A percentile compares a stretch with the other conserved stretches of the same genome.
Conservation (phyloP, 768 basidiomycete genomes). For the Naganishia vishniacii region DNA sequence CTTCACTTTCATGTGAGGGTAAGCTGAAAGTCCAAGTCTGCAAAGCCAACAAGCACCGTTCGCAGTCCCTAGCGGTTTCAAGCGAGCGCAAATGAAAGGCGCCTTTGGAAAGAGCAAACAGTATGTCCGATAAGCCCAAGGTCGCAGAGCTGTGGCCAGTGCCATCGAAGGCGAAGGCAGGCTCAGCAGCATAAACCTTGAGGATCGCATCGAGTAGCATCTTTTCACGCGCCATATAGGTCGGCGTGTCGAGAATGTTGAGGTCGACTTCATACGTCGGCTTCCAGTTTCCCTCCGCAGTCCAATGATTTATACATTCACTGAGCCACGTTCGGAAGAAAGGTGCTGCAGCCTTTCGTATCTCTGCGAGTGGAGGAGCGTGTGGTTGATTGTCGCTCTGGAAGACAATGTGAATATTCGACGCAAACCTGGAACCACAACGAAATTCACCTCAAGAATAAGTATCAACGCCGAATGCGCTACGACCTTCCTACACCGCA, state of each 20-base stretch:
- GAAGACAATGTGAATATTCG: background rate
- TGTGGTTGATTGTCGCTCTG: slow-evolving; percentile 19
- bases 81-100: slow-evolving; percentile 11
- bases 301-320: slow-evolving; percentile 17
- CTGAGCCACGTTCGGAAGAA: slow-evolving; percentile 14
- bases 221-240: slow-evolving; percentile 16
- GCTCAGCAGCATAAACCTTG: slow-evolving; percentile 20
- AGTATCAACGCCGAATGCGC: slow-evolving; percentile 17
- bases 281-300: slow-evolving; percentile 12
- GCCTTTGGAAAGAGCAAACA: slow-evolving; percentile 4
- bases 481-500: slow-evolving; percentile 4
- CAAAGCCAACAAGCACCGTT: background rate
- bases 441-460: slow-evolving; percentile 6
- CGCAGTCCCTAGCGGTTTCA: slow-evolving; percentile 9
- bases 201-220: slow-evolving; percentile 16
- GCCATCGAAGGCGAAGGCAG: slow-evolving; percentile 18
- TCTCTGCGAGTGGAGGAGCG: background rate
- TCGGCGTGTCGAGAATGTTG: slow-evolving; percentile 10
- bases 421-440: background rate
- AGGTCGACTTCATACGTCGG: slow-evolving; percentile 14
- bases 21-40: slow-evolving; percentile 3
- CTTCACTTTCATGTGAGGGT: background rate
- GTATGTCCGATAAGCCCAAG: slow-evolving; percentile 1
- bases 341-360: slow-evolving; percentile 6
- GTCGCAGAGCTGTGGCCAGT: background rate